These are phyloP conservation scores for Penicillium canescens DNA, from an alignment of 495 filamentous ascomycete species.

Conservation along the genomic window DNA sequence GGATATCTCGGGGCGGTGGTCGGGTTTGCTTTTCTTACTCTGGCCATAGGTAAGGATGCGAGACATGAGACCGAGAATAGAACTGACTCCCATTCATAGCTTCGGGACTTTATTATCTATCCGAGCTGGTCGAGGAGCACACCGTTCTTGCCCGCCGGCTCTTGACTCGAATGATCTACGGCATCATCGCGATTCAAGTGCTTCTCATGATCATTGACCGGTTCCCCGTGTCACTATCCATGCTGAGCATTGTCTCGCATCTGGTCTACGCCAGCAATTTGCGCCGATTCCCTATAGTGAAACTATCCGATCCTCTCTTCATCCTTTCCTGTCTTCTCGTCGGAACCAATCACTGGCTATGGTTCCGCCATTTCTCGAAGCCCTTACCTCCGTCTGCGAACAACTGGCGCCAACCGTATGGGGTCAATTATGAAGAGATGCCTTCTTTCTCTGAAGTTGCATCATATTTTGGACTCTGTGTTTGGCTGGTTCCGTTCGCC, in stretches of 20 bases:
- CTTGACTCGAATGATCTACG: slow-evolving; percentile 81
- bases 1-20: slow-evolving; percentile 86
- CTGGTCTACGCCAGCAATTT: slow-evolving; percentile 88
- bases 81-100: slow-evolving; percentile 51
- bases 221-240: slow-evolving; percentile 73
- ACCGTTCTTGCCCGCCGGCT: slow-evolving; percentile 87
- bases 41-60: slow-evolving; percentile 74
- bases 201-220: slow-evolving; percentile 78
- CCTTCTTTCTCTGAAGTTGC: slow-evolving; percentile 94
- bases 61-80: background rate
- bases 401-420: slow-evolving; percentile 57
- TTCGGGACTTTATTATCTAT: slow-evolving; percentile 96
- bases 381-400: slow-evolving; percentile 36
- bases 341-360: slow-evolving; percentile 89
- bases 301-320: slow-evolving; percentile 85
- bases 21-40: slow-evolving; percentile 89
- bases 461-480: slow-evolving; percentile 92
- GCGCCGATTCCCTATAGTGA: slow-evolving; percentile 83
- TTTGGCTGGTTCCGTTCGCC: slow-evolving; percentile 95
- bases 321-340: slow-evolving; percentile 83
- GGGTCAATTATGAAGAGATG: slow-evolving; percentile 53
- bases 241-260: slow-evolving; percentile 80
- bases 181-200: slow-evolving; percentile 71
- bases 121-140: slow-evolving; percentile 96
- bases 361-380: slow-evolving; percentile 90